These are phyloP conservation scores for Candida stauntonica DNA, from an alignment of 805 yeast species.

Conservation along the genomic window DNA sequence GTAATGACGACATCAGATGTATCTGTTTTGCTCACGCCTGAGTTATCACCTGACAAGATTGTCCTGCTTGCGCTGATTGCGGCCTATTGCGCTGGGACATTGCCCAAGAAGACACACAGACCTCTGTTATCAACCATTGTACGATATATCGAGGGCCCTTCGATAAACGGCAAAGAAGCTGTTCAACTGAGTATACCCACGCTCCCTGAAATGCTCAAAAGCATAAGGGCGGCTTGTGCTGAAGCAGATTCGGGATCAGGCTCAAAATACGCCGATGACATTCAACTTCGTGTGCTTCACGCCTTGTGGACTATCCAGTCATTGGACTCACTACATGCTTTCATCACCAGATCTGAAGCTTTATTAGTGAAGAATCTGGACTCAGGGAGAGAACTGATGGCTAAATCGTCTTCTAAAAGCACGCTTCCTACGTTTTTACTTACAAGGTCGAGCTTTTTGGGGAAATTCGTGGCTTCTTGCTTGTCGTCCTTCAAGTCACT, in stretches of 20 bases:
- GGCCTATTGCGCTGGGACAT: conserved; percentile 38
- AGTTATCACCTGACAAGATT: conserved; percentile 51
- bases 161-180: conserved; percentile 17
- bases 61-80: conserved; percentile 45
- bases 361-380: conserved; percentile 33
- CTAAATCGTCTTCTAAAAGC: conserved; percentile 8
- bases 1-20: background rate
- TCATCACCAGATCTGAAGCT: conserved; percentile 29
- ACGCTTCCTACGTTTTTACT: conserved; percentile 24
- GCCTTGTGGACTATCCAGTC: conserved; percentile 45
- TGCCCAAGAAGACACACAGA: conserved; percentile 36
- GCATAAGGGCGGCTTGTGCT: conserved; percentile 20
- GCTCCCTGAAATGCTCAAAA: conserved; percentile 28
- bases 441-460: conserved; percentile 39
- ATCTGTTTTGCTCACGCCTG: conserved; percentile 31
- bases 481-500: conserved; percentile 38
- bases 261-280: conserved; percentile 22
- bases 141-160: conserved; percentile 37
- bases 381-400: conserved; percentile 29
- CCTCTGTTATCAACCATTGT: conserved; percentile 41
- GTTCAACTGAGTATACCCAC: conserved; percentile 31
- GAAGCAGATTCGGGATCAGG: conserved; percentile 22
- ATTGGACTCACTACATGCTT: conserved; percentile 43
- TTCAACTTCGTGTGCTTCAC: conserved; percentile 31
- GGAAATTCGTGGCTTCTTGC: conserved; percentile 40